Conservation (phyloP, 2,329 filamentous ascomycete species). For the Dichotomopilus funicola region DNA sequence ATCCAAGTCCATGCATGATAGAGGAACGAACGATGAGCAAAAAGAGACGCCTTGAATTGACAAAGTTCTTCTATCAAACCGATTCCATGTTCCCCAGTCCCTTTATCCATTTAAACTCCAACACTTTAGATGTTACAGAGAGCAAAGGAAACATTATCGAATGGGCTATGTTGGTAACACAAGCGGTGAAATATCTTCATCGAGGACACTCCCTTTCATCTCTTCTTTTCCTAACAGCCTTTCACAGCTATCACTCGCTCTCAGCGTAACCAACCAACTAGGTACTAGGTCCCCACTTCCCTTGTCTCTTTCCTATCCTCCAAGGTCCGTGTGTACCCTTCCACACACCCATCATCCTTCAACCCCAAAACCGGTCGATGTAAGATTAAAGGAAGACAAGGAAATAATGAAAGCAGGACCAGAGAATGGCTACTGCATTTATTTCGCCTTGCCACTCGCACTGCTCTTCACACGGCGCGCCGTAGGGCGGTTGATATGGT, state of each 20-base stretch:
- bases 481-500: conserved; percentile 81
- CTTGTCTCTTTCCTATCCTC: too few relatives aligned
- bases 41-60: conserved; percentile 8
- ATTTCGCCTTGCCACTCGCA: conserved; percentile 35
- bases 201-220: neutral
- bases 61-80: neutral
- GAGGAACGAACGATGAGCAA: neutral
- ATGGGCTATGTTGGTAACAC: neutral
- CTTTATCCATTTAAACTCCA: conserved; percentile 1
- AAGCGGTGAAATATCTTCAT: neutral
- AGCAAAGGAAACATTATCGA: neutral
- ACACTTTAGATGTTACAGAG: neutral
- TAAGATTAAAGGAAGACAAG: neutral
- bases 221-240: neutral
- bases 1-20: too few relatives aligned
- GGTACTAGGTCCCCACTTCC: too few relatives aligned
- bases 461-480: conserved; percentile 60
- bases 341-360: too few relatives aligned
- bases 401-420: neutral
- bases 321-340: too few relatives aligned
- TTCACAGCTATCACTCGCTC: neutral
- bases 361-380: too few relatives aligned
- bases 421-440: neutral
- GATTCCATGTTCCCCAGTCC: neutral
- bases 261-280: neutral